Conservation (phyloP, 495 filamentous ascomycete species). For the Aspergillus egyptiacus region DNA sequence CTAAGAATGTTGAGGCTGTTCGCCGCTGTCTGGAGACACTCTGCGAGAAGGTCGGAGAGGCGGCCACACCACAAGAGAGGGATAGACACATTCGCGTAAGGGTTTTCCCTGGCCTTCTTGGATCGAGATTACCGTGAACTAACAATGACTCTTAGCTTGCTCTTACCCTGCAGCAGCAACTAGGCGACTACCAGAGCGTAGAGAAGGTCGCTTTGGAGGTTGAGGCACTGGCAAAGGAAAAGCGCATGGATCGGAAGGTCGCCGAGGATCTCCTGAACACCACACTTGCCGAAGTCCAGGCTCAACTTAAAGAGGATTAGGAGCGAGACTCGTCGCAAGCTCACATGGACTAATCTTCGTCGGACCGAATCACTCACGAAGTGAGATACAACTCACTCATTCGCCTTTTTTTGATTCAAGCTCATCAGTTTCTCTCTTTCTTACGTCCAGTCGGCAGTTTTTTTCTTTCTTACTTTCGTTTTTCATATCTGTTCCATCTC, state of each 20-base stretch:
- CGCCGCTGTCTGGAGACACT: slow-evolving; percentile 7
- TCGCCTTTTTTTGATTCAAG: background rate
- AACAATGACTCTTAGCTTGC: slow-evolving; percentile 12
- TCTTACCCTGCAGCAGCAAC: slow-evolving; percentile 14
- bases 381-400: background rate
- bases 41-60: slow-evolving; percentile 10
- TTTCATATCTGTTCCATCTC: background rate
- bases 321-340: background rate
- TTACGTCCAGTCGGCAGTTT: background rate
- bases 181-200: slow-evolving; percentile 11
- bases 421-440: background rate
- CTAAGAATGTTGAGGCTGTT: slow-evolving; percentile 4
- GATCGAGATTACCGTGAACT: background rate
- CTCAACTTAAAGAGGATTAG: slow-evolving; percentile 15
- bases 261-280: slow-evolving; percentile 13
- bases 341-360: background rate
- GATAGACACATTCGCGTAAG: slow-evolving; percentile 19
- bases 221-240: slow-evolving; percentile 1
- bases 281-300: slow-evolving; percentile 6
- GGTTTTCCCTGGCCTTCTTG: background rate
- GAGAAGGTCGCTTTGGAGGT: slow-evolving; percentile 13
- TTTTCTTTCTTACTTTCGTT: background rate
- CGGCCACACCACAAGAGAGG: slow-evolving; percentile 5
- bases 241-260: slow-evolving; percentile 5
- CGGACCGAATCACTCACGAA: background rate